Conservation (phyloP, 1,139 yeast species). For the Kodamaea sp. region DNA sequence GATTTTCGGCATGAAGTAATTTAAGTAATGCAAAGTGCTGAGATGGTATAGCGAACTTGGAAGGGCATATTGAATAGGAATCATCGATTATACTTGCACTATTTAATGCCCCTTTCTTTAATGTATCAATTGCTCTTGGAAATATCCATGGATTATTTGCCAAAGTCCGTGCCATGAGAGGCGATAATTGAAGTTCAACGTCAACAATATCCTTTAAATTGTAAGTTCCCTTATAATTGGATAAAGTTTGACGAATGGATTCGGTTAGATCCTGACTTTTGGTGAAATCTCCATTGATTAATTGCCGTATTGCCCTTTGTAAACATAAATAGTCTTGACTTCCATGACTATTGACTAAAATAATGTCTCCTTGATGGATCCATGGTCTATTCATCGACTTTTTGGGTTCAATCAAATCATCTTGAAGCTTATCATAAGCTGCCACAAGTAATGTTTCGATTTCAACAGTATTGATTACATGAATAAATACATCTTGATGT, state of each 20-base stretch:
- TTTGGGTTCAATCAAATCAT: constrained; percentile 16
- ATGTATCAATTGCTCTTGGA: constrained; percentile 6
- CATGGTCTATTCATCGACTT: constrained; percentile 42
- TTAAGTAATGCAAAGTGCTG: constrained; percentile 1
- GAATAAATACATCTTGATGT: constrained; percentile 37
- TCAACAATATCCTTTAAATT: constrained; percentile 9
- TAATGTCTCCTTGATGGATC: constrained; percentile 32
- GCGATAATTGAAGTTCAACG: constrained; percentile 7
- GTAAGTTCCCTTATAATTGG: constrained; percentile 2
- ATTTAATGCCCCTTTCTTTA: no score
- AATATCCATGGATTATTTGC: constrained; percentile 10
- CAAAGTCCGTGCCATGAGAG: constrained; percentile 1
- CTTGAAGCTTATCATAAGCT: constrained; percentile 43
- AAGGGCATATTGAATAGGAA: no score
- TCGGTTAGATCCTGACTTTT: constrained; percentile 5
- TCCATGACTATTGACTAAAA: constrained; percentile 16
- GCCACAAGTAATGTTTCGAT: constrained; percentile 54
- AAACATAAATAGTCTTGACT: constrained; percentile 3
- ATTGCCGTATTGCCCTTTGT: constrained; percentile 9
- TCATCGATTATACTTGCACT: no score
- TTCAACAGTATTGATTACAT: constrained; percentile 47
- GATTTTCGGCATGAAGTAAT: not conserved
- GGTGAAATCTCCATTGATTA: constrained; percentile 8
- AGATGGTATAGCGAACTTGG: constrained; percentile 2
- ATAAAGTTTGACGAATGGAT: not conserved